These are phyloP conservation scores for Diutina sp. DNA, from an alignment of 1,139 yeast species.

Conservation along the genomic window DNA sequence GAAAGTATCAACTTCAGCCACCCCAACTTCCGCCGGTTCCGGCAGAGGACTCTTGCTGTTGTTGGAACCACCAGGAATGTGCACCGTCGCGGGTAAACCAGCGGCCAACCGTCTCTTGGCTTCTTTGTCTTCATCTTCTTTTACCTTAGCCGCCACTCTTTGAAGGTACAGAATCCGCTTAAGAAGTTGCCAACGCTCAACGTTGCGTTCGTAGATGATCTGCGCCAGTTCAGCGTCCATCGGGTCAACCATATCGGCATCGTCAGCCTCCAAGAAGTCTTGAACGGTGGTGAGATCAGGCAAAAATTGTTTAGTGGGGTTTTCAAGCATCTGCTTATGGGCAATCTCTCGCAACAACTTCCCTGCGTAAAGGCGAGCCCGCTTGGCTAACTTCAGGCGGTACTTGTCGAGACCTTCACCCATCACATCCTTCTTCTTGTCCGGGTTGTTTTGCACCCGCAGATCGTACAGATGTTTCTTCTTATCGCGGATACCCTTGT, in stretches of 20 bases:
- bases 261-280: constrained; percentile 39
- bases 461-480: constrained; percentile 74
- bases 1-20: constrained; percentile 4
- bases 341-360: constrained; percentile 46
- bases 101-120: constrained; percentile 19
- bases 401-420: constrained; percentile 66
- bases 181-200: constrained; percentile 55
- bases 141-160: constrained; percentile 37
- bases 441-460: constrained; percentile 54
- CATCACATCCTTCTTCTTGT: constrained; percentile 58
- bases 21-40: neutral
- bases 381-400: constrained; percentile 28
- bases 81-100: constrained; percentile 12
- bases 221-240: constrained; percentile 30
- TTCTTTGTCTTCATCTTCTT: constrained; percentile 19
- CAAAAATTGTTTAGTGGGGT: constrained; percentile 28
- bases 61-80: neutral
- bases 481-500: constrained; percentile 71
- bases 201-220: constrained; percentile 31
- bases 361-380: constrained; percentile 41
- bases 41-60: neutral
- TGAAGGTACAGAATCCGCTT: constrained; percentile 61
- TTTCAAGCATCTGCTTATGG: constrained; percentile 21
- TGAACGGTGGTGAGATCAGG: constrained; percentile 47
- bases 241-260: constrained; percentile 20